A percentile compares a stretch with the other conserved stretches of the same genome.
Evolutionary conservation across 108 stramenopile genomes (phyloP).

Genomic region (Cylindrotheca fusiformis): DNA sequence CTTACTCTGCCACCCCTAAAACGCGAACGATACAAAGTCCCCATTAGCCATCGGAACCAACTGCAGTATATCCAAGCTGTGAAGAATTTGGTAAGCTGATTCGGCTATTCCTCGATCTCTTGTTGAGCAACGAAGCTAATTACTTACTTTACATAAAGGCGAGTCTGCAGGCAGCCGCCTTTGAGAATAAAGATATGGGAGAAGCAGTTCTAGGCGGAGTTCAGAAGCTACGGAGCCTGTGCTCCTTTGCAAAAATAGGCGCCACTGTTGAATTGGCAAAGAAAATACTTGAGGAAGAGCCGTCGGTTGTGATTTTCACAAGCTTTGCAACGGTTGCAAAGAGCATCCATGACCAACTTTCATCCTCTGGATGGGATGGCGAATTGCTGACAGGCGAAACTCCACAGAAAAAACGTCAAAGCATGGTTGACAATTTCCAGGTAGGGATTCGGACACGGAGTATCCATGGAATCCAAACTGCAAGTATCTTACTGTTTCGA

Average conservation of each 20-base stretch:
- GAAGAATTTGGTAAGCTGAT: conserved; percentile 47
- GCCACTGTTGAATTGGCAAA: conserved; percentile 61
- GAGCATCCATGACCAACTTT: conserved; percentile 49
- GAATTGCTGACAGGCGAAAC: conserved; percentile 72
- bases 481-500: background rate
- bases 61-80: conserved; percentile 52
- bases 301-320: conserved; percentile 73
- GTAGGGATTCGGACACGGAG: background rate
- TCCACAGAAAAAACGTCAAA: conserved; percentile 61
- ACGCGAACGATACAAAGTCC: conserved; percentile 55
- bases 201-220: conserved; percentile 60
- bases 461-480: background rate
- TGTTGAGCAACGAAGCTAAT: background rate
- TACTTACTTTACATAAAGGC: background rate
- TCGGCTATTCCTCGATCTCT: background rate
- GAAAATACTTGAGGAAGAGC: conserved; percentile 45
- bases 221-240: conserved; percentile 43
- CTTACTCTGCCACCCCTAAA: conserved; percentile 65
- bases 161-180: background rate
- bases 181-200: background rate
- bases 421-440: conserved; percentile 80
- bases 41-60: conserved; percentile 52
- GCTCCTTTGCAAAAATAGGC: conserved; percentile 58
- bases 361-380: conserved; percentile 57
- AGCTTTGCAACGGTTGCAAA: conserved; percentile 71